These are phyloP conservation scores for Ophiostoma novo-ulmi DNA, from an alignment of 2,329 filamentous ascomycete species.

Conservation along the genomic window DNA sequence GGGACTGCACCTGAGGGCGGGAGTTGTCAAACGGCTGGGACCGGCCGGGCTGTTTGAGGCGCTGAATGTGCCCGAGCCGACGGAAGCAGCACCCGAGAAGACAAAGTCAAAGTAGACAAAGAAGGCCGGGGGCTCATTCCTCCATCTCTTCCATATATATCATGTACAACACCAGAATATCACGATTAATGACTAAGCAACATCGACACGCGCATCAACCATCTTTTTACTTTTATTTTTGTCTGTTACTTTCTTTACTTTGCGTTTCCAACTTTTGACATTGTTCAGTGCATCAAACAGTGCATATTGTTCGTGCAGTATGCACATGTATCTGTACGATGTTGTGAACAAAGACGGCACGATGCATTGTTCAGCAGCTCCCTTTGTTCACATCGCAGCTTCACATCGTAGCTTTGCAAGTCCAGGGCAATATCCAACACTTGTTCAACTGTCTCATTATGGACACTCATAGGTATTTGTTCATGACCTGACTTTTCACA, in stretches of 20 bases:
- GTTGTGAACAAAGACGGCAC: neutral
- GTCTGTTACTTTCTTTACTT: neutral
- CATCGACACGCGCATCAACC: neutral
- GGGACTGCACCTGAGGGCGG: slow-evolving; percentile 42
- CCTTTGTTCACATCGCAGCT: neutral
- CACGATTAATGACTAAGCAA: slow-evolving; percentile 5
- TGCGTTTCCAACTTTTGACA: neutral
- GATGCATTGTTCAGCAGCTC: neutral
- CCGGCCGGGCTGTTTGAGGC: slow-evolving; percentile 39
- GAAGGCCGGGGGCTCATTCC: too few relatives aligned
- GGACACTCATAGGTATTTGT: neutral
- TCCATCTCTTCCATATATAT: neutral
- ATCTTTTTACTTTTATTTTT: neutral
- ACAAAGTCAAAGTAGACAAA: neutral
- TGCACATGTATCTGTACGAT: neutral
- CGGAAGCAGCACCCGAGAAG: neutral
- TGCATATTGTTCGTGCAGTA: neutral
- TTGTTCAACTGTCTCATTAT: neutral
- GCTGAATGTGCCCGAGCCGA: slow-evolving; percentile 27
- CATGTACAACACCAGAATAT: neutral
- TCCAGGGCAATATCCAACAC: neutral
- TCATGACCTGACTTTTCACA: neutral
- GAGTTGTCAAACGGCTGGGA: slow-evolving; percentile 45
- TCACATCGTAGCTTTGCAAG: neutral
- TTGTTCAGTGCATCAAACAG: neutral